phyloP scores from a whole-genome alignment of 202 grass and related monocot species.

The Schoenoplectus tabernaemontani region DNA sequence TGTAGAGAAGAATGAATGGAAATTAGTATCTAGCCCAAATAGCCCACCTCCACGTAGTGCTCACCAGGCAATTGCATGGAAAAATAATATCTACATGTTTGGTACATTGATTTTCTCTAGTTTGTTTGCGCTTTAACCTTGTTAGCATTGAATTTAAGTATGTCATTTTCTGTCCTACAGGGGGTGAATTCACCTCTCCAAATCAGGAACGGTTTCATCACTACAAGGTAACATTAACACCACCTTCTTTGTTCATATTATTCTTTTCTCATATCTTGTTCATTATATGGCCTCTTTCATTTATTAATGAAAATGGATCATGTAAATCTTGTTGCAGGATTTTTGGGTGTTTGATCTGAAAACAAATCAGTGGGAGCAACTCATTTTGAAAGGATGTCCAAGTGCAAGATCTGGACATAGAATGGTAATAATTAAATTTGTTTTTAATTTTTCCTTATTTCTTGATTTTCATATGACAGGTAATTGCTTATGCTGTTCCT shows the following conservation, averaged over 20 bases:
- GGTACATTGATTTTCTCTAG: conserved; percentile 43
- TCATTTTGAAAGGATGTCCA: conserved; percentile 77
- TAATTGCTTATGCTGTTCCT: conserved; percentile 21
- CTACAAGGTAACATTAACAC: conserved; percentile 64
- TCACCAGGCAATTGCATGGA: conserved; percentile 90
- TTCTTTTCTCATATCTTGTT: conserved; percentile 14
- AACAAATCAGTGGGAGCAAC: conserved; percentile 98
- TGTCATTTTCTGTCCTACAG: conserved; percentile 35
- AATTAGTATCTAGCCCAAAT: conserved; percentile 89
- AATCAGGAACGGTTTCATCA: conserved; percentile 98
- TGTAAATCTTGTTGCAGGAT: conserved; percentile 48
- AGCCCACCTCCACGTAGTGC: conserved; percentile 94
- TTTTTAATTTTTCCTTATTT: neutral
- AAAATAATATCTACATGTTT: conserved; percentile 95
- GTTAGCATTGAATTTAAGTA: neutral
- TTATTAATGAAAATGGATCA: neutral
- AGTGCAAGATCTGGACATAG: conserved; percentile 95
- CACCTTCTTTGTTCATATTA: neutral
- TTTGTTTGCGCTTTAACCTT: neutral
- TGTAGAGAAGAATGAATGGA: conserved; percentile 97
- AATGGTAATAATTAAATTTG: conserved; percentile 40
- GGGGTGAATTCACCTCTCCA: conserved; percentile 95
- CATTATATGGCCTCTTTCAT: neutral
- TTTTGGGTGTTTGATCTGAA: conserved; percentile 91
- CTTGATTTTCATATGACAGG: neutral